These are phyloP conservation scores for Tuctoria greenei DNA, from an alignment of 176 grass and related monocot species.

Conservation along the genomic window DNA sequence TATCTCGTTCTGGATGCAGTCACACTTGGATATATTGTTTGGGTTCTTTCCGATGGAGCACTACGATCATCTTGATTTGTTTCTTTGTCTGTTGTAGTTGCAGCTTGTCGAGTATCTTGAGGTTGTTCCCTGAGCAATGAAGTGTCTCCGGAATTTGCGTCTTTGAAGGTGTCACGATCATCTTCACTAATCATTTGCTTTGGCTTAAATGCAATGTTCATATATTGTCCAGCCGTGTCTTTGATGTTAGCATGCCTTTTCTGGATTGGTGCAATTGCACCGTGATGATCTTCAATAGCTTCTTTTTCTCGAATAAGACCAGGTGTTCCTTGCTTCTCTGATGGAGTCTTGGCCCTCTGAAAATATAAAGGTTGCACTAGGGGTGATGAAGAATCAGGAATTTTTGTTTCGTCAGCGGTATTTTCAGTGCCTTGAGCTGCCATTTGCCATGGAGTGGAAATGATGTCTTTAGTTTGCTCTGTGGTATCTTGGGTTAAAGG, in stretches of 20 bases:
- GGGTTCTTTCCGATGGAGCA: conserved; percentile 4
- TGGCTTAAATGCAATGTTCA: conserved; percentile 1
- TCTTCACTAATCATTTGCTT: conserved; percentile 18
- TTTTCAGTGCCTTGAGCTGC: neutral
- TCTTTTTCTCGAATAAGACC: neutral
- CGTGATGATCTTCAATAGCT: neutral
- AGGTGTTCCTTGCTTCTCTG: conserved; percentile 29
- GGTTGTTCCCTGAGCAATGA: conserved; percentile 15
- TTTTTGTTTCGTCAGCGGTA: neutral
- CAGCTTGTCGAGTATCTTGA: neutral
- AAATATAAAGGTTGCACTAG: conserved; percentile 18
- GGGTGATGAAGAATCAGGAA: neutral
- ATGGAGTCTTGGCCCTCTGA: neutral
- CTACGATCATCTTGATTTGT: conserved; percentile 11
- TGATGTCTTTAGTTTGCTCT: neutral
- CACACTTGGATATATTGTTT: conserved; percentile 23
- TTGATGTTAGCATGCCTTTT: neutral
- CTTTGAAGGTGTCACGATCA: conserved; percentile 21
- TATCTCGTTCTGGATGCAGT: neutral
- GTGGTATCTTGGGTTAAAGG: neutral
- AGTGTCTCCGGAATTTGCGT: conserved; percentile 6
- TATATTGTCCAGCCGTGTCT: conserved; percentile 22
- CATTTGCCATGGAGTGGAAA: conserved; percentile 10
- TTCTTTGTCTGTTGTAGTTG: conserved; percentile 19
- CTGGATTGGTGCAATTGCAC: conserved; percentile 17